Evolutionary conservation across 1,284 basidiomycete genomes (phyloP).

Genomic region (Rhodotorula mucilaginosa): DNA sequence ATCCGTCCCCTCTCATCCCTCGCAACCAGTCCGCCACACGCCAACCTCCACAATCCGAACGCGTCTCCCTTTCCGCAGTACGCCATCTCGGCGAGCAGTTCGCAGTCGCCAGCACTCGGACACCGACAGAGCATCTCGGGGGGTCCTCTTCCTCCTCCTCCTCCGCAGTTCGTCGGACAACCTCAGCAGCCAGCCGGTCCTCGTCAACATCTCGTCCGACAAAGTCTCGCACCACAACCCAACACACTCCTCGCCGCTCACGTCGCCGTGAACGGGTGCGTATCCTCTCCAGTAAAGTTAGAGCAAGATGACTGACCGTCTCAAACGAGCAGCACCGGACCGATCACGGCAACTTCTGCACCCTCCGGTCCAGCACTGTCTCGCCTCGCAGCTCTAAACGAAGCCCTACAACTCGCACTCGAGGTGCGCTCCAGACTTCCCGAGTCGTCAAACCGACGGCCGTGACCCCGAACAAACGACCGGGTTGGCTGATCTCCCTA

Average conservation of each 20-base stretch:
- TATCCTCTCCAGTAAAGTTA: not conserved
- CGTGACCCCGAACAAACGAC: not conserved
- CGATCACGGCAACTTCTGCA: constrained; percentile 29
- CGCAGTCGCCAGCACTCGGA: not conserved
- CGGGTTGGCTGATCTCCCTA: not conserved
- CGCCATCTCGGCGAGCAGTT: not conserved
- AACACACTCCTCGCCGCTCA: constrained; percentile 28
- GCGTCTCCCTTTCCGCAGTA: not conserved
- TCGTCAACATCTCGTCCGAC: not conserved
- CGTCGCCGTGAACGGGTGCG: constrained; percentile 33
- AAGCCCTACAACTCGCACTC: constrained; percentile 25
- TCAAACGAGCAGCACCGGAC: constrained; percentile 19
- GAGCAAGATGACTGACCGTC: not conserved
- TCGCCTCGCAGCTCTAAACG: constrained; percentile 27
- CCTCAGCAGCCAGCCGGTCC: too few relatives aligned
- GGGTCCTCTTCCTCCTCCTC: not conserved
- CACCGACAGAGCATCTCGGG: not conserved
- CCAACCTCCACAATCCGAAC: not conserved
- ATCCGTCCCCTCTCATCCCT: not conserved
- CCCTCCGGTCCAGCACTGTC: constrained; percentile 26
- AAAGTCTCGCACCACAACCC: not conserved
- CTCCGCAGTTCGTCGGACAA: not conserved
- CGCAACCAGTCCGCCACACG: not conserved
- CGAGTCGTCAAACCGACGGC: not conserved
- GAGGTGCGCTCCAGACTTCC: constrained; percentile 13